Evolutionary conservation across 768 basidiomycete species (phyloP), one percentile per base, ranked within the genome.

Genomic region (Coprinellus micaceus): DNA sequence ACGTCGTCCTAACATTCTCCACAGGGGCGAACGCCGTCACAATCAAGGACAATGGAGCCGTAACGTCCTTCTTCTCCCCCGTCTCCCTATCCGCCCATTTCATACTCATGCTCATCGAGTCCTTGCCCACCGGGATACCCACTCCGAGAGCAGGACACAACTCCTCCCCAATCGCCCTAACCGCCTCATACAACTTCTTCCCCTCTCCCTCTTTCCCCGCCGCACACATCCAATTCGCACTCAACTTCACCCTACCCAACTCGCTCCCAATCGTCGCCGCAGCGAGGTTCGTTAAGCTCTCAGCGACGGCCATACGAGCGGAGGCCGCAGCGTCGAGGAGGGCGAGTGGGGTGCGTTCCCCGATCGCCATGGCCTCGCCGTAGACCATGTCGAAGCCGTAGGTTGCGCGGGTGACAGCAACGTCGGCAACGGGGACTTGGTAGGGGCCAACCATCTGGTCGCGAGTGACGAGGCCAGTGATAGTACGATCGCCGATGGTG

Each of bases 21-120:
- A 96, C 93, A 0, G 89, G 85, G 0, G 94, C 86, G 66, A 99
- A 99, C 1, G 97, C 95, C 19, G 96, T 98, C 59, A 97, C 83
- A 64, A 98, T 92, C 62, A 97, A 78, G 6, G 97, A 98, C 44
- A 97, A 70, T 10, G 97, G 97, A 4, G 97, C 80, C 54, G 86
- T 94, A 57, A 99, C 89, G 64, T 95, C 88, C 58, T 85, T 86
- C 64, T 84, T 75, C 59, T 85, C 82, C 24, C 73, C 76, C 3
- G 75, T 82, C 45, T 85, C 80, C 19, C 48, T 12, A 17, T 56
- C 55, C 50, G 74, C 76, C 73, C 97, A 99, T 64, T 86, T 88
- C 95, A 98, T 99, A 58, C 91, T 88, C 97, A 98, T 99, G 19
- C 92, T 95, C 97, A 99, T 98, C 12, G 95, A 98, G 68, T 99